Conservation (phyloP, 1,284 basidiomycete species). For the Sporisorium reilianum region DNA sequence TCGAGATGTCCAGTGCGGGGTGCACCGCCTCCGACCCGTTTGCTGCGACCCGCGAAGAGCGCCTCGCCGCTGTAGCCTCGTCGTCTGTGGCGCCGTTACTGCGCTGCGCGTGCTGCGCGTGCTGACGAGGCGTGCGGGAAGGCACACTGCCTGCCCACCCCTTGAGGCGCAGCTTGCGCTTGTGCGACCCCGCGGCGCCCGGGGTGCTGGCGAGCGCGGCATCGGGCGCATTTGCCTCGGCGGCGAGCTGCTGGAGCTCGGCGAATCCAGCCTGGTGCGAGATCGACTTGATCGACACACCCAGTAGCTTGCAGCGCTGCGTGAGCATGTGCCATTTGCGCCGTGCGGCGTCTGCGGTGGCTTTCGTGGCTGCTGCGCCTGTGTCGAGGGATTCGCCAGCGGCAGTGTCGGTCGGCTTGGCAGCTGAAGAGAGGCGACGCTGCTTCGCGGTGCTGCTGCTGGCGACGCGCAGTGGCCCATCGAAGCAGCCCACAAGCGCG, state of each 20-base stretch:
- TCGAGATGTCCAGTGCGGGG: conserved; percentile 26
- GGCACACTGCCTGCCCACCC: conserved; percentile 34
- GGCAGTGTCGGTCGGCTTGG: too few relatives aligned
- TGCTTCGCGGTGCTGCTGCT: neutral
- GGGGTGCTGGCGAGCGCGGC: conserved; percentile 15
- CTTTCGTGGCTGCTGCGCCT: neutral
- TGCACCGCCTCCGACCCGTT: conserved; percentile 7
- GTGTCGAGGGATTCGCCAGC: neutral
- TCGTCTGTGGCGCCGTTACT: neutral
- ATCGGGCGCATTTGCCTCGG: conserved; percentile 21
- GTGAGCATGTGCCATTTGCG: conserved; percentile 25
- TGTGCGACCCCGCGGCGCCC: conserved; percentile 5
- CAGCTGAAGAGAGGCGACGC: conserved; percentile 16
- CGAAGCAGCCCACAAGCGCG: conserved; percentile 77
- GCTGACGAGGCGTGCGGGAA: neutral
- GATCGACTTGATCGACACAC: conserved; percentile 31
- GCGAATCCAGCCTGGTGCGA: conserved; percentile 28
- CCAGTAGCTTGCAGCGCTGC: conserved; percentile 35
- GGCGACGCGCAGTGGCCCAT: conserved; percentile 17
- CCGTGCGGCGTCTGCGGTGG: conserved; percentile 8
- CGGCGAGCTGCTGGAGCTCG: conserved; percentile 27
- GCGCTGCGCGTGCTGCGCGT: neutral
- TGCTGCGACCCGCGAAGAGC: conserved; percentile 18
- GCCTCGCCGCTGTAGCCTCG: conserved; percentile 15
- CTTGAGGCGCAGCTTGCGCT: conserved; percentile 33